Conservation (phyloP, 164 flowering plant genomes). For the Pachysandra terminalis region DNA sequence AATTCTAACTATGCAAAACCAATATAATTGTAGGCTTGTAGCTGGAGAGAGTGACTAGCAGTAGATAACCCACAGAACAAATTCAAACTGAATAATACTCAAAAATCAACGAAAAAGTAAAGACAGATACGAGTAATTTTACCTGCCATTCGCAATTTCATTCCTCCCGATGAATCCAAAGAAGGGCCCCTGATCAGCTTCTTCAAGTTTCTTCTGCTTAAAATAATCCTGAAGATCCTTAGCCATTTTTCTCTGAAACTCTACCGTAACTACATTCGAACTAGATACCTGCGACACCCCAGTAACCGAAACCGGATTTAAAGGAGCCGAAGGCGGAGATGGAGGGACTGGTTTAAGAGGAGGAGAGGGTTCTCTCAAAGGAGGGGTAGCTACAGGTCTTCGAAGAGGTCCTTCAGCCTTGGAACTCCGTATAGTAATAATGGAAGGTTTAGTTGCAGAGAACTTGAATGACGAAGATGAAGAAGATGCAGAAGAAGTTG, state of each 20-base stretch:
- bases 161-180: slow-evolving; percentile 86
- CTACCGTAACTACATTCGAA: slow-evolving; percentile 57
- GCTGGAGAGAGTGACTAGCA: too few relatives aligned
- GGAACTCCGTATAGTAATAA: slow-evolving; percentile 52
- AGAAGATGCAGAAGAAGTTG: slow-evolving; percentile 29
- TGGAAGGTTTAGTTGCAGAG: slow-evolving; percentile 28
- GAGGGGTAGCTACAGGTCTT: slow-evolving; percentile 56
- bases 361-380: slow-evolving; percentile 38
- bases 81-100: too few relatives aligned
- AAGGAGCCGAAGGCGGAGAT: slow-evolving; percentile 25
- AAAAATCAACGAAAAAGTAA: neutral
- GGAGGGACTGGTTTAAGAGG: slow-evolving; percentile 44
- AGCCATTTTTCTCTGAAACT: slow-evolving; percentile 92
- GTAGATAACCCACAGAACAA: too few relatives aligned
- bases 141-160: slow-evolving; percentile 95
- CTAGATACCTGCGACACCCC: slow-evolving; percentile 17
- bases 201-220: slow-evolving; percentile 84
- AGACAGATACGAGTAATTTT: neutral
- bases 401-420: slow-evolving; percentile 85
- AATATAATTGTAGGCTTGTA: neutral
- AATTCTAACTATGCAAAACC: neutral
- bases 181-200: slow-evolving; percentile 78
- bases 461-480: slow-evolving; percentile 39
- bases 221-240: slow-evolving; percentile 93
- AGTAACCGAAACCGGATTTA: slow-evolving; percentile 18